A percentile compares a stretch with the other conserved stretches of the same genome.
These are phyloP conservation scores for Scheffersomyces coipomensis DNA, from an alignment of 805 yeast species.

Conservation along the genomic window DNA sequence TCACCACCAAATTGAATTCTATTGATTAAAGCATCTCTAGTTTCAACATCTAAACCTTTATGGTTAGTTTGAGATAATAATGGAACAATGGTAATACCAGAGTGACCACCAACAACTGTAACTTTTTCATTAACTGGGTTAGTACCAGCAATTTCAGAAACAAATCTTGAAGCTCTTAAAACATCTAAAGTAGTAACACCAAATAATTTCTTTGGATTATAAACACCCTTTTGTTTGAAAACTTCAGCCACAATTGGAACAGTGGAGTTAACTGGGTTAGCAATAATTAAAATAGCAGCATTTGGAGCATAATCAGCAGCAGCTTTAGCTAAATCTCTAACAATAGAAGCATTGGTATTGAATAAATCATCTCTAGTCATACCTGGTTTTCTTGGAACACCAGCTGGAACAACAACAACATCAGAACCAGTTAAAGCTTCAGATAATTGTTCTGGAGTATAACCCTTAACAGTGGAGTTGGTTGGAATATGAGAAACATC, in stretches of 20 bases:
- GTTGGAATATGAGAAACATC: slow-evolving; percentile 94
- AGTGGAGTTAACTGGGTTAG: slow-evolving; percentile 97
- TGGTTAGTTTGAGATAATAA: slow-evolving; percentile 82
- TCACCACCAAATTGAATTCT: slow-evolving; percentile 97
- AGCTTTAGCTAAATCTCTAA: slow-evolving; percentile 86
- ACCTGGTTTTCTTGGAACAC: slow-evolving; percentile 98
- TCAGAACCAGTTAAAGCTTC: slow-evolving; percentile 77
- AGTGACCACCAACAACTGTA: slow-evolving; percentile 95
- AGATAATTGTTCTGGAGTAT: slow-evolving; percentile 74
- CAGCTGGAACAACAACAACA: slow-evolving; percentile 92
- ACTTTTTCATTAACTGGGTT: slow-evolving; percentile 77
- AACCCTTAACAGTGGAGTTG: slow-evolving; percentile 84
- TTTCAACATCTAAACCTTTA: slow-evolving; percentile 44
- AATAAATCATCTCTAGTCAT: slow-evolving; percentile 98
- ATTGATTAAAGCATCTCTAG: slow-evolving; percentile 58
- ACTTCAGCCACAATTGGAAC: slow-evolving; percentile 96
- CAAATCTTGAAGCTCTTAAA: slow-evolving; percentile 85
- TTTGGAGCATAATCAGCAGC: slow-evolving; percentile 80
- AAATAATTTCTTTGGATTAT: slow-evolving; percentile 87
- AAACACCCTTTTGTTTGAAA: slow-evolving; percentile 77
- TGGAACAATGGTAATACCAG: slow-evolving; percentile 95
- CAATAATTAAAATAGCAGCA: slow-evolving; percentile 78
- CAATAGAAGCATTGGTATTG: slow-evolving; percentile 95
- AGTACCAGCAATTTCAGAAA: slow-evolving; percentile 63
- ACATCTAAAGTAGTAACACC: slow-evolving; percentile 96